These are phyloP conservation scores for Lichtheimia hyalospora DNA, from an alignment of 371 early-diverging fungal species.

Conservation along the genomic window DNA sequence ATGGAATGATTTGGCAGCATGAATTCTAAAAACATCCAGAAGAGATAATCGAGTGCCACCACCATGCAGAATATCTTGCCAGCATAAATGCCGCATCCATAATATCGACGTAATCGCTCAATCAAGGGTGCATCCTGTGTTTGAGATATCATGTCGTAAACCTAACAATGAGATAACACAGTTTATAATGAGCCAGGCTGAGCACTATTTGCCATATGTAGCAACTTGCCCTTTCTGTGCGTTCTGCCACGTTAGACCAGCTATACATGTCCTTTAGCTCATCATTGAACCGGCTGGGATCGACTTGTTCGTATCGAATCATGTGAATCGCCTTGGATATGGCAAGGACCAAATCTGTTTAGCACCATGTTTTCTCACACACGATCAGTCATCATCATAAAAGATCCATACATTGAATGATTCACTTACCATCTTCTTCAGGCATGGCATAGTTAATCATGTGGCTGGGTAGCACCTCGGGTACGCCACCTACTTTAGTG, in stretches of 20 bases:
- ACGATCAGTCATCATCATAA: background rate
- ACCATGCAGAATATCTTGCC: constrained; percentile 92
- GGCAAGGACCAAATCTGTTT: constrained; percentile 72
- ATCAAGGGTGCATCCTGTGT: constrained; percentile 72
- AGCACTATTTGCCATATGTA: background rate
- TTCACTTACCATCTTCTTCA: constrained; percentile 77
- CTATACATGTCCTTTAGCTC: constrained; percentile 92
- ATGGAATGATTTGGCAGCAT: constrained; percentile 74
- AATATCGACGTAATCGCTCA: constrained; percentile 83
- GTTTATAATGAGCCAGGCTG: constrained; percentile 2
- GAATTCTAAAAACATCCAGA: constrained; percentile 83
- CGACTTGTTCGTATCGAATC: constrained; percentile 66
- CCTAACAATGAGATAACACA: constrained; percentile 24
- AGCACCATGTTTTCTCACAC: background rate
- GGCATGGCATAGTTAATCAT: constrained; percentile 96
- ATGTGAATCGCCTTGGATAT: constrained; percentile 74
- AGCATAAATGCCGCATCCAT: constrained; percentile 89
- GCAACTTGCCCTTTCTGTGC: constrained; percentile 76
- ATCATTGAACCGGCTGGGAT: constrained; percentile 77
- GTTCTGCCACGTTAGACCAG: constrained; percentile 93
- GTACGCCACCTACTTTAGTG: constrained; percentile 98
- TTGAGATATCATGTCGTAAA: constrained; percentile 72
- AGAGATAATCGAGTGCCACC: constrained; percentile 82
- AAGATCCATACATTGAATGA: background rate
- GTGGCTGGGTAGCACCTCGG: constrained; percentile 95